Base-by-base conservation (phyloP, 768 basidiomycete genomes). In the Botryobasidium botryosum region DNA sequence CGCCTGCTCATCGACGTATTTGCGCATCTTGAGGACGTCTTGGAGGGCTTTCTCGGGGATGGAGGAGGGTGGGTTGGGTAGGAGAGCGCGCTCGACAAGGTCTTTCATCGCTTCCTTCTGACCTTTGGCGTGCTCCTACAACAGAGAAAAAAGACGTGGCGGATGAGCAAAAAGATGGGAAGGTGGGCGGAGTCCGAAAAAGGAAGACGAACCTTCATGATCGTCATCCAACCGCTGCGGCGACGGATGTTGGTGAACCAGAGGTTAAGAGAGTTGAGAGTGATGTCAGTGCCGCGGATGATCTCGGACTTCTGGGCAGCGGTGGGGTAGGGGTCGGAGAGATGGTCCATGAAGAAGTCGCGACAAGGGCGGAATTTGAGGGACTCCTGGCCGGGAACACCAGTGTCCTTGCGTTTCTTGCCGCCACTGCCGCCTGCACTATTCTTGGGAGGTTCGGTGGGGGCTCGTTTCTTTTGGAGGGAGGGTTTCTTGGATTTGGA, bases 191-290 rank as follows among this genome's bases (percentile, higher is more conserved):
- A n/a, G n/a, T n/a, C n/a, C n/a, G n/a, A n/a, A n/a, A n/a, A n/a
- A n/a, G n/a, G n/a, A n/a, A n/a, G n/a, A 26, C 7, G 35, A 17
- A 15, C 5, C 20, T 47, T 50, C 35, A 47, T 40, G 32, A 51
- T 37, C 26, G 40, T 41, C 42, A 43, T 52, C 49, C 49, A 56
- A 4, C 46, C 48, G 8, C 51, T 52, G 3, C 55, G 53, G 15
- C 55, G 55, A 6, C 55, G 51, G 38, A 46, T 47, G 41, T 56
- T 56, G 43, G 51, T 52, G 50, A 56, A 53, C 47, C 49, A 54
- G 29, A 48, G 51, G 43, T 45, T 51, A 29, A 56, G 36, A 27
- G 49, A 50, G 8, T n/a, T 28, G 15, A 26, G 18, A 33, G 43
- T n/a, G 26, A 52, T 39, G 23, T 38, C 37, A 26, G 33, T 35